Conservation (phyloP, 2,329 filamentous ascomycete species). For the Sphaerulina musiva region DNA sequence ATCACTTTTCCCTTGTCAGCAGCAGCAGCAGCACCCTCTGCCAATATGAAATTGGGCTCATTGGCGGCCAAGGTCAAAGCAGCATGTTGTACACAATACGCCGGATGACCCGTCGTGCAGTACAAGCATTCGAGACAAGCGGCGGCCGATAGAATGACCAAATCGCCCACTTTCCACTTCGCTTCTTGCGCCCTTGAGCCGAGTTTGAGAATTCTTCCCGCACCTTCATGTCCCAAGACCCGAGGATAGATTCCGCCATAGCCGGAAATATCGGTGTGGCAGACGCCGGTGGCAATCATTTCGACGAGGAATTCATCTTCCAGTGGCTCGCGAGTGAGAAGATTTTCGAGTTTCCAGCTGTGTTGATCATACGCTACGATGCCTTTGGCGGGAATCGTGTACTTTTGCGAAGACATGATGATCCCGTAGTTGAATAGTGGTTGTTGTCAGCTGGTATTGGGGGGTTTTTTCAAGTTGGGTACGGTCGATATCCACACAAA, state of each 20-base stretch:
- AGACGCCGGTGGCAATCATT: conserved; percentile 48
- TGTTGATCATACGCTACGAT: conserved; percentile 28
- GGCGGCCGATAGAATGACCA: conserved; percentile 41
- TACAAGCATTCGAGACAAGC: conserved; percentile 41
- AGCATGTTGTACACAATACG: conserved; percentile 43
- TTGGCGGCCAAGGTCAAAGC: conserved; percentile 27
- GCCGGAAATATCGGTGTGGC: conserved; percentile 43
- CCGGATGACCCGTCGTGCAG: conserved; percentile 40
- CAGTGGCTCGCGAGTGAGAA: conserved; percentile 20
- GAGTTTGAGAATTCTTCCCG: conserved; percentile 19
- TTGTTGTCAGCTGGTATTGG: neutral
- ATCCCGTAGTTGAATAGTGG: neutral
- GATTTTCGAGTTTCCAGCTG: conserved; percentile 20
- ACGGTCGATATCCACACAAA: neutral
- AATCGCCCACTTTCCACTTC: conserved; percentile 32
- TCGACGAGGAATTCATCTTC: conserved; percentile 45
- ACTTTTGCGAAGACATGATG: conserved; percentile 9
- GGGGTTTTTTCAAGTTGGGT: neutral
- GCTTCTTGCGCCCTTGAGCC: conserved; percentile 14
- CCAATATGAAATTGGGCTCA: conserved; percentile 21
- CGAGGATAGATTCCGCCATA: conserved; percentile 22
- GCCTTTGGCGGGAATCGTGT: conserved; percentile 23
- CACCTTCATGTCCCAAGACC: conserved; percentile 26
- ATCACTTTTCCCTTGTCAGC: conserved; percentile 16
- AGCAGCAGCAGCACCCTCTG: neutral